Evolutionary conservation across 2,329 filamentous ascomycete genomes (phyloP), one percentile per base, ranked within the genome.

Genomic region (Monilinia vaccinii-corymbosi): DNA sequence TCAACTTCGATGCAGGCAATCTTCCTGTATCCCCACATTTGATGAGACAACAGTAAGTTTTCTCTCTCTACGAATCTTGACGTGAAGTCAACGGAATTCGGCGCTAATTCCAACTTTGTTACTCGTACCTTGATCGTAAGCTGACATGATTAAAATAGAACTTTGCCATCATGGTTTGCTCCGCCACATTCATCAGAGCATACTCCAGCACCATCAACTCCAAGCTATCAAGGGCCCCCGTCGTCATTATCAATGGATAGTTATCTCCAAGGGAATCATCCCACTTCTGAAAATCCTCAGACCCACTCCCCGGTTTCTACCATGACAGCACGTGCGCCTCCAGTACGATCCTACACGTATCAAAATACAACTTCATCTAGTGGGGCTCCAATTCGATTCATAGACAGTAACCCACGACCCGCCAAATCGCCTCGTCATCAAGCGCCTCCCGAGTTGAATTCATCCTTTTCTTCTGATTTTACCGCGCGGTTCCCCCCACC

Each of bases 351-450:
- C 34, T 23, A 59, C 58, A 38, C 56, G 44, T 50, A 58, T 51
- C 57, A 57, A 46, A 32, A 51, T 58, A 50, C 60, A 14, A 48
- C n/a, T 36, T 51, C 61, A 31, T 48, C 55, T 31, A 21, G 61
- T 42, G 25, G 57, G 13, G 40, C 57, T 42, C 63, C 64, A 18
- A 60, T 67, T 23, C 62, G 66, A 10, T 71, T 67, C 51, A 60
- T 70, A 16, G 69, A 72, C 58, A 67, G 60, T 46, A 72, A 72
- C 50, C 69, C 69, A 9, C 62, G 71, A 16, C 70, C 70, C 18
- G 44, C 68, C 16, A 72, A 72, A 52, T 72, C 70, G 7, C 71
- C 71, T 40, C 62, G 71, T 11, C 70, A 72, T 61, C 61, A 64
- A 44, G 67, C 61, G 18, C 67, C 69, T 18, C 63, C 67, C 11